These are phyloP conservation scores for Suillus decipiens DNA, from an alignment of 768 basidiomycete genomes.

Conservation along the genomic window DNA sequence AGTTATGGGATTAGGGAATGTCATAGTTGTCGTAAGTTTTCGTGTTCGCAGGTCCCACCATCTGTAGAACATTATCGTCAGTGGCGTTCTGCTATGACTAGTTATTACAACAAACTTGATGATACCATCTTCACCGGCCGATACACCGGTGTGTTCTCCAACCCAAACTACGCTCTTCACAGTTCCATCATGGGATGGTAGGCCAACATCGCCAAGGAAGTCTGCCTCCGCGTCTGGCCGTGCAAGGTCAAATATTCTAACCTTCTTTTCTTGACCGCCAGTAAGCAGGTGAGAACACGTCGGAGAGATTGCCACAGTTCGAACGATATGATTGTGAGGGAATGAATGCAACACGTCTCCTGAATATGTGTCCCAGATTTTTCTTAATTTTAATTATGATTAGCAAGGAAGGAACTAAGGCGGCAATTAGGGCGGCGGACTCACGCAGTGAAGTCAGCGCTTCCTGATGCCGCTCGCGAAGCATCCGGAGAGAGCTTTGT, in stretches of 20 bases:
- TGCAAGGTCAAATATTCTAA: slow-evolving; percentile 89
- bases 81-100: slow-evolving; percentile 2
- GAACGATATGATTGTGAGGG: slow-evolving; percentile 97
- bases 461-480: slow-evolving; percentile 86
- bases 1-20: slow-evolving; percentile 79
- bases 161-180: slow-evolving; percentile 95
- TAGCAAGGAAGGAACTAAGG: slow-evolving; percentile 9
- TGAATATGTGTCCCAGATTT: slow-evolving; percentile 94
- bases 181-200: slow-evolving; percentile 79
- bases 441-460: slow-evolving; percentile 97
- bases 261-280: slow-evolving; percentile 97
- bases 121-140: slow-evolving; percentile 88
- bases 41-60: slow-evolving; percentile 96
- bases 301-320: slow-evolving; percentile 87
- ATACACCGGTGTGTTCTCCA: slow-evolving; percentile 82
- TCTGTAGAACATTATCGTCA: slow-evolving; percentile 42
- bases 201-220: slow-evolving; percentile 64
- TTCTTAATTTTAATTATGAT: slow-evolving; percentile 47
- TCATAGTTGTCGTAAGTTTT: slow-evolving; percentile 65
- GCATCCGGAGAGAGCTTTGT: slow-evolving; percentile 88
- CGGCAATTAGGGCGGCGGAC: slow-evolving; percentile 30
- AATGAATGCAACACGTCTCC: slow-evolving; percentile 93
- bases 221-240: slow-evolving; percentile 87
- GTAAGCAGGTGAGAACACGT: slow-evolving; percentile 70
- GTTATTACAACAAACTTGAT: slow-evolving; percentile 65